Conservation (phyloP, 2,329 filamentous ascomycete species). For the Ophiocordyceps unilateralis region DNA sequence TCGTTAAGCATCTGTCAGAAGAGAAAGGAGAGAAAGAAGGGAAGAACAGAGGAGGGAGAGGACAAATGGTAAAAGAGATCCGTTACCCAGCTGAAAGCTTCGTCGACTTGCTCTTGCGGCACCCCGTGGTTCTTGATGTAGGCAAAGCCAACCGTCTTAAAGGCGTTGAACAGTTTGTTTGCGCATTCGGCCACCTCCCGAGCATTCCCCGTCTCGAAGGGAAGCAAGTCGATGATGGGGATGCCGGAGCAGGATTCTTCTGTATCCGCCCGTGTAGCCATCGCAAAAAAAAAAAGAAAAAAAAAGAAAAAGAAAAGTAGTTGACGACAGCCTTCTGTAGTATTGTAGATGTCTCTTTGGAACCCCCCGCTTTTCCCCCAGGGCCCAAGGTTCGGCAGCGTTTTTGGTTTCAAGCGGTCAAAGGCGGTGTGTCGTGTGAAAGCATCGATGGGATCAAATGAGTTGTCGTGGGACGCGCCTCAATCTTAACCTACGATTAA, state of each 20-base stretch:
- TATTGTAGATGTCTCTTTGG: background rate
- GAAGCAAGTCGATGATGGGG: slow-evolving; percentile 8
- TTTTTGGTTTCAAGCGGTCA: too few relatives aligned
- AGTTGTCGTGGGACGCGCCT: background rate
- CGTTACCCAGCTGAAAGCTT: slow-evolving; percentile 18
- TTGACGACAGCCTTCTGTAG: background rate
- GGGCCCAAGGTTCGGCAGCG: too few relatives aligned
- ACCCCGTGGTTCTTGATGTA: slow-evolving; percentile 19
- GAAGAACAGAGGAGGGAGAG: background rate
- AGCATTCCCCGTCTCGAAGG: slow-evolving; percentile 2
- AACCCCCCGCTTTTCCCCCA: background rate
- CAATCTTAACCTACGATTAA: background rate
- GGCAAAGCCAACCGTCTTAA: slow-evolving; percentile 15
- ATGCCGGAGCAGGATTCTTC: slow-evolving; percentile 2
- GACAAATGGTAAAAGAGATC: background rate
- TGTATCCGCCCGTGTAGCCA: background rate
- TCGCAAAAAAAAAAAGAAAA: background rate
- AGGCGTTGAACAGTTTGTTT: slow-evolving; percentile 11
- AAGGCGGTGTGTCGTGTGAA: background rate
- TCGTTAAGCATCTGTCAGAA: background rate
- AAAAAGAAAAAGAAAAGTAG: too few relatives aligned
- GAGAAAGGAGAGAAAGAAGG: background rate
- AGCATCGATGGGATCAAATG: background rate
- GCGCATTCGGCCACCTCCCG: slow-evolving; percentile 3
- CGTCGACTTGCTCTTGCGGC: slow-evolving; percentile 14